Evolutionary conservation across 108 stramenopile genomes (phyloP).

Genomic region (Skeletonema potamos): DNA sequence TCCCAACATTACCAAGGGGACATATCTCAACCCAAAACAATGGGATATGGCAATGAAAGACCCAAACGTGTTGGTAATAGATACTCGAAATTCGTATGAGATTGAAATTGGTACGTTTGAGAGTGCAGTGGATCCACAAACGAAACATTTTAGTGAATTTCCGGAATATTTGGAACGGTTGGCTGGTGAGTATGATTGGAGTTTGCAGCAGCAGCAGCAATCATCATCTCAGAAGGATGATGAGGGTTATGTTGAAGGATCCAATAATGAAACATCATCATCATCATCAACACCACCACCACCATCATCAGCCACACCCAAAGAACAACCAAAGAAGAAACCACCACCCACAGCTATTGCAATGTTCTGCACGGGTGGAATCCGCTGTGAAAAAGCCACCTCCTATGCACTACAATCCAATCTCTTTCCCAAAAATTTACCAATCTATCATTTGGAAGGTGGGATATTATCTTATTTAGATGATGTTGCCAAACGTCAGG

Average conservation of each 20-base stretch:
- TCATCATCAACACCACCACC: too few relatives aligned
- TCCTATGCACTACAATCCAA: conserved; percentile 45
- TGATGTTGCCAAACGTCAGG: conserved; percentile 26
- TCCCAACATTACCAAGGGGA: conserved; percentile 23
- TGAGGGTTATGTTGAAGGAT: neutral
- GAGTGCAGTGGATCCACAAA: conserved; percentile 75
- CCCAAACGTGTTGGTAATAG: conserved; percentile 78
- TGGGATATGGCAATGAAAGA: conserved; percentile 70
- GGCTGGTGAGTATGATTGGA: conserved; percentile 39
- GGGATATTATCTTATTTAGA: conserved; percentile 87
- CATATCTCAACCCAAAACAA: conserved; percentile 32
- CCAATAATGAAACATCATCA: neutral
- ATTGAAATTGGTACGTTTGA: conserved; percentile 79
- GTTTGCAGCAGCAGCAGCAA: neutral
- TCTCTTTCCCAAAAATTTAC: conserved; percentile 43
- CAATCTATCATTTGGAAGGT: conserved; percentile 87
- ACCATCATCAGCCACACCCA: too few relatives aligned
- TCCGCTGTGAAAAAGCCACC: conserved; percentile 94
- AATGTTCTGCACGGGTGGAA: conserved; percentile 97
- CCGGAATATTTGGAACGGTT: conserved; percentile 63
- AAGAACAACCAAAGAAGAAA: conserved; percentile 1
- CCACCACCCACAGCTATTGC: conserved; percentile 65
- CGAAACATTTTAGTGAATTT: conserved; percentile 70
- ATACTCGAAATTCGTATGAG: conserved; percentile 84
- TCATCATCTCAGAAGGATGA: neutral